Percentiles rank a stretch among this genome's conserved stretches.
Conservation (phyloP, 345 rosid species). For the Hibiscus syriacus region DNA sequence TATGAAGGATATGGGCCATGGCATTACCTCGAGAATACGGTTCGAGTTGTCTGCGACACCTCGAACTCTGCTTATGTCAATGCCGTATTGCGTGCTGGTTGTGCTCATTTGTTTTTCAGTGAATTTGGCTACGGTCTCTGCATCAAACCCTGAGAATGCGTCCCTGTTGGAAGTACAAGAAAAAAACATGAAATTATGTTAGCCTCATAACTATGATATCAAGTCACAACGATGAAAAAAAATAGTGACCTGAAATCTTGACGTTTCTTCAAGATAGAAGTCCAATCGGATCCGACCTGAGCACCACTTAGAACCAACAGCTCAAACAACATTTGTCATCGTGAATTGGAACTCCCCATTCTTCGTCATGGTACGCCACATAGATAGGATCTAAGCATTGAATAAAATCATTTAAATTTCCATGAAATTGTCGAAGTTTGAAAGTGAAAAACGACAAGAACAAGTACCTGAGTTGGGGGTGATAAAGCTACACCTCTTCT, state of each 20-base stretch:
- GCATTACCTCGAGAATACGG: constrained; percentile 45
- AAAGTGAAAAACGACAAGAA: neutral
- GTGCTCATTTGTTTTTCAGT: constrained; percentile 45
- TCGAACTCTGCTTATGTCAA: constrained; percentile 47
- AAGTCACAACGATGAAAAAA: too few relatives aligned
- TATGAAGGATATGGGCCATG: neutral
- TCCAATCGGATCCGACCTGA: constrained; percentile 70
- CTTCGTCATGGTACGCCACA: constrained; percentile 58
- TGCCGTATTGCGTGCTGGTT: constrained; percentile 32
- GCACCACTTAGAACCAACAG: constrained; percentile 55
- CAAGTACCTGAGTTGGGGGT: constrained; percentile 49
- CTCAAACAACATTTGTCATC: constrained; percentile 52
- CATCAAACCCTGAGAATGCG: constrained; percentile 49
- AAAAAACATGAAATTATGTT: too few relatives aligned
- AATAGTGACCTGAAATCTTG: constrained; percentile 24
- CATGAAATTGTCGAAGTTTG: neutral
- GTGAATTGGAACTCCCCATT: constrained; percentile 66
- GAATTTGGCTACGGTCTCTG: constrained; percentile 34
- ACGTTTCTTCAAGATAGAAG: constrained; percentile 52
- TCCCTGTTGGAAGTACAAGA: constrained; percentile 18
- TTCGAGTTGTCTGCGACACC: constrained; percentile 53
- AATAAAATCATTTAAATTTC: neutral
- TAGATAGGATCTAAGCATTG: constrained; percentile 44
- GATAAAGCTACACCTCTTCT: constrained; percentile 48
- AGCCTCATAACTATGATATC: too few relatives aligned